Base-by-base conservation (phyloP, 1,284 basidiomycete species). In the Irpex lacteus region DNA sequence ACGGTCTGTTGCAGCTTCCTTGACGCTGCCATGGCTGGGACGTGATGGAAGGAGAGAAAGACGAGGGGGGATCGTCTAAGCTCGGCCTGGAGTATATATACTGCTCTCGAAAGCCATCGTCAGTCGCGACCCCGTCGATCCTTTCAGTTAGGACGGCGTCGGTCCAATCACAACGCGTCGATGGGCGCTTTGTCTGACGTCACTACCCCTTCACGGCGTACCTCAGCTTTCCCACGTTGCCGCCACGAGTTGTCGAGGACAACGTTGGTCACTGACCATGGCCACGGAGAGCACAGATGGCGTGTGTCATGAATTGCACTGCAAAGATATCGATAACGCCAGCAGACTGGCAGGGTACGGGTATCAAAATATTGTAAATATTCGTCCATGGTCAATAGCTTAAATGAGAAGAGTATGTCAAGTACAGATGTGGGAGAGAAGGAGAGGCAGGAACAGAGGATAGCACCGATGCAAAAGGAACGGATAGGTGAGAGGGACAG, bases 341-440 rank as follows among this genome's bases (percentile, higher is more conserved):
- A 53, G 13, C 8, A 18, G 19, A 9, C 19, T 18, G 21, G 50
- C 50, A 3, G 52, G 38, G 55, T 64, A 60, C 61, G 65, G 65
- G 65, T 66, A 66, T 66, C 59, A 63, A 63, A 62, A 65, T 66
- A 62, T 61, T 60, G 63, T 44, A 67, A 59, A 66, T 60, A 63
- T 63, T 66, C 65, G 65, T 66, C 65, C 65, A 54, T 66, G 59
- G 50, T 66, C 62, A 66, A 65, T 66, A 66, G 67, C 37, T 68
- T 66, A 66, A 65, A 66, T 66, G 67, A 67, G 64, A 56, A 60
- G 62, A 61, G 63, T 71, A 69, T 69, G 65, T 68, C 66, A 70
- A 68, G 62, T 70, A 72, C 71, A 72, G 69, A 71, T 70, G 62
- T 63, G 63, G 58, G 44, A 60, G 40, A 49, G 55, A 53, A 55